These are phyloP conservation scores for Lolium multiflorum DNA, from an alignment of 176 grass and related monocot genomes.

Conservation along the genomic window DNA sequence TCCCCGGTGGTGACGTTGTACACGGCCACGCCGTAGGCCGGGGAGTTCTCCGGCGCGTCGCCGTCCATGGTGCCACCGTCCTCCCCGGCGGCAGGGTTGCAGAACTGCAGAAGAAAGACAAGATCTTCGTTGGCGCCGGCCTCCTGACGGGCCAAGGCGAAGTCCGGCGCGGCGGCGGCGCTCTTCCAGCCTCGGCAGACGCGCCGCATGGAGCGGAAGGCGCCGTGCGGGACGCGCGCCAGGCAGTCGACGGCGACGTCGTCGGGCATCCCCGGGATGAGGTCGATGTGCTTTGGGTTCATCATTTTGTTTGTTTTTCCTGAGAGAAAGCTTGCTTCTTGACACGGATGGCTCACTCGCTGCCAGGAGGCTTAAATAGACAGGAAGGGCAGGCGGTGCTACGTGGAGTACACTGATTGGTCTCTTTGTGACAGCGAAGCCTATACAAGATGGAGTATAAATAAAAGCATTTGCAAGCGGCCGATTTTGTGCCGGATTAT, in stretches of 20 bases:
- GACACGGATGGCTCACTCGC: neutral
- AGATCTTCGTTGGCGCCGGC: too few relatives aligned
- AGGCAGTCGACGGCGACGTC: constrained; percentile 54
- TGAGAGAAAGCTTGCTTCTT: neutral
- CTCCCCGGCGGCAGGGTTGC: too few relatives aligned
- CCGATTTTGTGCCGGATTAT: constrained; percentile 18
- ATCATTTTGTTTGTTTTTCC: constrained; percentile 22
- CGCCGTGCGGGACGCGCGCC: constrained; percentile 59
- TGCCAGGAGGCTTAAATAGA: constrained; percentile 22
- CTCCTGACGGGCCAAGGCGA: neutral
- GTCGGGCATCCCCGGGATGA: constrained; percentile 85
- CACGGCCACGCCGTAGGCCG: too few relatives aligned
- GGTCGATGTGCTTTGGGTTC: constrained; percentile 50
- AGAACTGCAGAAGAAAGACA: too few relatives aligned
- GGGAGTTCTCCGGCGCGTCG: too few relatives aligned
- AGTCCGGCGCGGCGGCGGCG: constrained; percentile 50
- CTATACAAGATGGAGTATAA: too few relatives aligned
- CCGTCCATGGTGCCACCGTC: too few relatives aligned
- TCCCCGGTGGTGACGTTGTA: too few relatives aligned
- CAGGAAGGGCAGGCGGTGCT: too few relatives aligned
- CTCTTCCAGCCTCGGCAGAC: constrained; percentile 75
- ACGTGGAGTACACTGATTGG: too few relatives aligned
- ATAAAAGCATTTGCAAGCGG: too few relatives aligned
- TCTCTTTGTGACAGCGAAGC: too few relatives aligned
- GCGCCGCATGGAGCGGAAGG: constrained; percentile 53